These are phyloP conservation scores for Diplocarpon mali DNA, from an alignment of 2,329 filamentous ascomycete species.

Conservation along the genomic window DNA sequence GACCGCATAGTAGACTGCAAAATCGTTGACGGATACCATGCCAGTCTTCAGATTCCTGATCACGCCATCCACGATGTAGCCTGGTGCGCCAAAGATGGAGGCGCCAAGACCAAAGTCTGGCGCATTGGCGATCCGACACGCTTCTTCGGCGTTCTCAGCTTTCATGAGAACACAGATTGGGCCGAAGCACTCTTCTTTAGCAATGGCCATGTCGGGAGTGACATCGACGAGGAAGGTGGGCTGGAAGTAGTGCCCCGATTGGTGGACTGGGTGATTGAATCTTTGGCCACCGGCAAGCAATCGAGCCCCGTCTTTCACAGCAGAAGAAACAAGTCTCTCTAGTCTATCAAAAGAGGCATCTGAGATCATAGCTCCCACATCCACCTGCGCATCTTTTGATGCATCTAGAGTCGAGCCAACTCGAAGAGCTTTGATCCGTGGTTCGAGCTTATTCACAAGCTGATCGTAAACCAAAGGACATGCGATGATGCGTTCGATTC, in stretches of 20 bases:
- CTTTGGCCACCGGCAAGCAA: conserved; percentile 72
- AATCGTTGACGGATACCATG: conserved; percentile 94
- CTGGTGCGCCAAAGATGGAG: conserved; percentile 70
- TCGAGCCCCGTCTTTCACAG: conserved; percentile 66
- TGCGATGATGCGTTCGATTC: conserved; percentile 85
- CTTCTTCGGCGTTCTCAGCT: conserved; percentile 48
- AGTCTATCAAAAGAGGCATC: conserved; percentile 62
- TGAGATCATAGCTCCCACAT: conserved; percentile 87
- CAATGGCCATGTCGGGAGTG: conserved; percentile 73
- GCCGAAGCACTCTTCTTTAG: conserved; percentile 84
- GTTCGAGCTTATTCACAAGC: conserved; percentile 59
- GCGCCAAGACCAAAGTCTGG: conserved; percentile 80
- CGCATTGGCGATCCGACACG: conserved; percentile 71
- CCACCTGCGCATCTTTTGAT: conserved; percentile 41
- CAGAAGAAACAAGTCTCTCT: conserved; percentile 65
- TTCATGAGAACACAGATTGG: conserved; percentile 82
- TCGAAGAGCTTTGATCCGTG: conserved; percentile 63
- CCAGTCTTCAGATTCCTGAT: conserved; percentile 63
- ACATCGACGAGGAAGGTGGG: conserved; percentile 91
- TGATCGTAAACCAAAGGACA: conserved; percentile 64
- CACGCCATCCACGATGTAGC: conserved; percentile 50
- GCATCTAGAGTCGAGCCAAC: conserved; percentile 57
- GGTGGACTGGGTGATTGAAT: conserved; percentile 59
- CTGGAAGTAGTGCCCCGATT: conserved; percentile 78
- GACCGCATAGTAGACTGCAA: conserved; percentile 85